These are phyloP conservation scores for Abrus pulchellus DNA, from an alignment of 306 rosid genomes.

Conservation along the genomic window DNA sequence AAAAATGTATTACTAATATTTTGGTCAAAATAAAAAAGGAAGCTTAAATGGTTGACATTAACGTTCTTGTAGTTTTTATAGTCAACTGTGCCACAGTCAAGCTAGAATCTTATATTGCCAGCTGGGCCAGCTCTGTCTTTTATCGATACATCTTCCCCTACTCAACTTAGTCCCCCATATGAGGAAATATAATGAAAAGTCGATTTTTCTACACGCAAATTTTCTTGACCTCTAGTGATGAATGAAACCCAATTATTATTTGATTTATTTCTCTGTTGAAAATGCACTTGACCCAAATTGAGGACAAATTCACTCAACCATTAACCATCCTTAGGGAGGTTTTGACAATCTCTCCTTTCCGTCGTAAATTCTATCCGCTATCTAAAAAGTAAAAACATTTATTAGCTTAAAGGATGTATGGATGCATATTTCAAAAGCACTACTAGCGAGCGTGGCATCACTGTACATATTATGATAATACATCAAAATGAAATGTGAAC, in stretches of 20 bases:
- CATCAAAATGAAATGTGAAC: neutral
- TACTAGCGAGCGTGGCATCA: constrained; percentile 3
- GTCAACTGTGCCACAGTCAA: constrained; percentile 17
- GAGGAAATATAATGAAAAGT: constrained; percentile 2
- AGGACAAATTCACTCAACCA: neutral
- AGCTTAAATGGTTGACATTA: constrained; percentile 20
- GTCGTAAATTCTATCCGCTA: neutral
- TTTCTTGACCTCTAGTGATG: constrained; percentile 1
- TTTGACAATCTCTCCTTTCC: neutral
- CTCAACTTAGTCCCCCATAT: neutral
- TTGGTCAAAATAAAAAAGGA: neutral
- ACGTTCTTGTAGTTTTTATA: neutral
- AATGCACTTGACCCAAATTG: constrained; percentile 18
- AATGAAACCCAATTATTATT: neutral
- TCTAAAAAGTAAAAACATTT: neutral
- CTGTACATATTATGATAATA: no score
- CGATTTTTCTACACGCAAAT: neutral
- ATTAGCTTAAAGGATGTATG: neutral
- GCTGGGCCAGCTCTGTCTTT: constrained; percentile 28
- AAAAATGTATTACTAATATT: no score
- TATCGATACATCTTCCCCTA: neutral
- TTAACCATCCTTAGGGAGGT: neutral
- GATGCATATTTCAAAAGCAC: neutral
- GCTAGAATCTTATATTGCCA: constrained; percentile 5
- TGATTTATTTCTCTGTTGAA: neutral